Percentiles rank a stretch among this genome's conserved stretches.
These are phyloP conservation scores for Pseudocercospora crystallina DNA, from an alignment of 2,329 filamentous ascomycete species.

Conservation along the genomic window DNA sequence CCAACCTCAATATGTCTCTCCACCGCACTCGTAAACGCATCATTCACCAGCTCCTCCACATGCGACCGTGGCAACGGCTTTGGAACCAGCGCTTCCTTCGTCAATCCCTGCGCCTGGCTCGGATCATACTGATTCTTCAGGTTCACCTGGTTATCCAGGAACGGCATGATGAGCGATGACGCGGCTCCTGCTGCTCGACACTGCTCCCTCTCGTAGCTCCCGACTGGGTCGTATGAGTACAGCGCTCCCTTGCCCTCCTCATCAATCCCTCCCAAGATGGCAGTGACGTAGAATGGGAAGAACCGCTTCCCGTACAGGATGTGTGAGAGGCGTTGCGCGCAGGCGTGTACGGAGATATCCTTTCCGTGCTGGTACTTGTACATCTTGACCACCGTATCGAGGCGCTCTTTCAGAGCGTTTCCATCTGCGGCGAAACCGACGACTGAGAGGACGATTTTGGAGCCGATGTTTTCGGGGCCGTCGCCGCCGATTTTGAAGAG, in stretches of 20 bases:
- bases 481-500: constrained; percentile 96
- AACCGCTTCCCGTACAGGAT: constrained; percentile 97
- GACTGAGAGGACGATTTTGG: constrained; percentile 85
- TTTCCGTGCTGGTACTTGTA: constrained; percentile 98
- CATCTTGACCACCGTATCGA: constrained; percentile 96
- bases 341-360: constrained; percentile 89
- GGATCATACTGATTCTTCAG: constrained; percentile 98
- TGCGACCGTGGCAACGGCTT: constrained; percentile 69
- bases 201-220: constrained; percentile 95
- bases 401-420: constrained; percentile 85
- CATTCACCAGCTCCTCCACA: constrained; percentile 86
- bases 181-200: constrained; percentile 90
- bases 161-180: constrained; percentile 90
- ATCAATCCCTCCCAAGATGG: constrained; percentile 89
- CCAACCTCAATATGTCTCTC: constrained; percentile 99
- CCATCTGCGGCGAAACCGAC: constrained; percentile 96
- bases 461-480: constrained; percentile 78
- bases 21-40: constrained; percentile 96
- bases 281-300: constrained; percentile 97
- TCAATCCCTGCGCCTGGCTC: constrained; percentile 79
- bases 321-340: constrained; percentile 89
- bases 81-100: constrained; percentile 67
- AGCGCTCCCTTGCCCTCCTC: constrained; percentile 92
- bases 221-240: constrained; percentile 97
- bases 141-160: constrained; percentile 99